phyloP scores from a whole-genome alignment of 176 grass and related monocot species.

The Aegilops longissima region DNA sequence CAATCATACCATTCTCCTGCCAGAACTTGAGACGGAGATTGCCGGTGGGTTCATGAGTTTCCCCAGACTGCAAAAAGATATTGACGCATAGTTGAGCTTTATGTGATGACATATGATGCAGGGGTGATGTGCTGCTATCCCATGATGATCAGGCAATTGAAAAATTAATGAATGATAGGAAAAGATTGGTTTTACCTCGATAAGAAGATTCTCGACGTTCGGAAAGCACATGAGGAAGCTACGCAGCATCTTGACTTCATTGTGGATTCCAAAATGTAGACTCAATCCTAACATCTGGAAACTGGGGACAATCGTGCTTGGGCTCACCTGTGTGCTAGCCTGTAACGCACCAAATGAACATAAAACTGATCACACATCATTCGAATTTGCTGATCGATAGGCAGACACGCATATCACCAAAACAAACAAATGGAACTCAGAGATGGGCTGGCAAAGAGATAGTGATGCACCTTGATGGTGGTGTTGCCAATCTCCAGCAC shows the following conservation, averaged over 20 bases:
- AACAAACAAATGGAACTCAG: background rate
- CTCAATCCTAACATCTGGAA: slow-evolving; percentile 14
- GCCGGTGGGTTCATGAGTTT: background rate
- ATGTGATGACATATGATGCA: background rate
- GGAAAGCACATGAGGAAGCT: slow-evolving; percentile 39
- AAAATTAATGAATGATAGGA: background rate
- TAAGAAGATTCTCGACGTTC: background rate
- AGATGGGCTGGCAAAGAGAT: background rate
- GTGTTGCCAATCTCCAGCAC: slow-evolving; percentile 23
- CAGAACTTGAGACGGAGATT: background rate
- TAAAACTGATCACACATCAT: background rate
- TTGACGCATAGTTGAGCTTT: background rate
- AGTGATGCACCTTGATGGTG: slow-evolving; percentile 1
- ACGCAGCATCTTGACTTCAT: slow-evolving; percentile 18
- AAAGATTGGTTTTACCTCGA: slow-evolving; percentile 9
- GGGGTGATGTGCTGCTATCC: background rate
- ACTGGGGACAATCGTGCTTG: background rate
- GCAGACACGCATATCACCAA: background rate
- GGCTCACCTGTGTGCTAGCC: background rate
- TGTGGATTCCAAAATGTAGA: background rate
- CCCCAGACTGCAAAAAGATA: background rate
- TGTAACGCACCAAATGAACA: background rate
- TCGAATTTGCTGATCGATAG: background rate
- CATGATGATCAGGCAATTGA: background rate
- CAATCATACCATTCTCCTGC: background rate